A percentile compares a stretch with the other conserved stretches of the same genome.
Evolutionary conservation across 2,329 filamentous ascomycete genomes (phyloP).

Genomic region (Penicillium sp.): DNA sequence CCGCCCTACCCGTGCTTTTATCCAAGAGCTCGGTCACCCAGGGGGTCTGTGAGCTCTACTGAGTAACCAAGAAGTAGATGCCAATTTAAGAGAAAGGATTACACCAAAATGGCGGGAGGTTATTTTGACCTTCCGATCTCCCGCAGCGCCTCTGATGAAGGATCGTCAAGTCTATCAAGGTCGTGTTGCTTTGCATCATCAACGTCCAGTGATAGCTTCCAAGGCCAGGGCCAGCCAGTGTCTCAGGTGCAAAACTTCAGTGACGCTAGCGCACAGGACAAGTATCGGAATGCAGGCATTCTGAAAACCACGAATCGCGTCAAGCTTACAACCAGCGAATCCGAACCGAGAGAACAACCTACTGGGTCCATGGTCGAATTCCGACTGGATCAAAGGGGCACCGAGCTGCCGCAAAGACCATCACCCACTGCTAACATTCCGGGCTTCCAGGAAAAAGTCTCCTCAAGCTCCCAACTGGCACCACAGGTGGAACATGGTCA

Average conservation of each 20-base stretch:
- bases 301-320: conserved; percentile 35
- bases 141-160: conserved; percentile 6
- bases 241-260: conserved; percentile 14
- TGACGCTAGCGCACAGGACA: conserved; percentile 29
- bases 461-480: conserved; percentile 20
- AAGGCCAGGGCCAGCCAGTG: conserved; percentile 18
- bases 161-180: conserved; percentile 21
- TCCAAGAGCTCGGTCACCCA: conserved; percentile 1
- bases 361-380: conserved; percentile 26
- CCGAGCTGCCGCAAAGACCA: conserved; percentile 31
- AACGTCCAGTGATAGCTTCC: conserved; percentile 24
- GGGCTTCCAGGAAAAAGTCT: conserved; percentile 25
- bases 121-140: conserved; percentile 35
- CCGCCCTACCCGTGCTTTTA: neutral
- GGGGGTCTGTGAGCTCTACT: conserved; percentile 5
- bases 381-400: conserved; percentile 32
- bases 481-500: conserved; percentile 26
- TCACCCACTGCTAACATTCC: conserved; percentile 39
- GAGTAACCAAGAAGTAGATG: conserved; percentile 5
- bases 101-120: conserved; percentile 31
- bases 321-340: conserved; percentile 31
- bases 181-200: conserved; percentile 26
- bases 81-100: conserved; percentile 4
- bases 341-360: conserved; percentile 18
- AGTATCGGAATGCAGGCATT: conserved; percentile 39